Evolutionary conservation across 139 green algal species (phyloP).

Genomic region (Auxenochlorella protothecoides): DNA sequence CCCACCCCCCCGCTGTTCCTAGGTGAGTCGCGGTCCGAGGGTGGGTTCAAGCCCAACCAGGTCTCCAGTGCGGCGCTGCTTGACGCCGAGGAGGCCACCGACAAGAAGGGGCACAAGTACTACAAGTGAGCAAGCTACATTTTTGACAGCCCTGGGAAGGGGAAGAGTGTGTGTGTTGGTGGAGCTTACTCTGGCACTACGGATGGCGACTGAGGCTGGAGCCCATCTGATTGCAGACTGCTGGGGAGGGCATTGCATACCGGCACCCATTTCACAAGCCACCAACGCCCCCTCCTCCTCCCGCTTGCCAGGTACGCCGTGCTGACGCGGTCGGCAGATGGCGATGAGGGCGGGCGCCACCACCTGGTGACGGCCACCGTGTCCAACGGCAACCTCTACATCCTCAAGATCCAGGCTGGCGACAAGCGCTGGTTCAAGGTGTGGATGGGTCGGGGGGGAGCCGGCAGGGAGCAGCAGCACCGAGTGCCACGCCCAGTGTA

Average conservation of each 20-base stretch:
- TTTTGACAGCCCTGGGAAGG: too few species aligned
- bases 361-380: conserved; percentile 87
- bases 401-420: conserved; percentile 57
- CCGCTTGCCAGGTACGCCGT: conserved; percentile 46
- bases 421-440: conserved; percentile 79
- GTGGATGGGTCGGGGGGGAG: not conserved
- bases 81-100: conserved; percentile 55
- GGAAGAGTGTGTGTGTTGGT: too few species aligned
- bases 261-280: too few species aligned
- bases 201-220: too few species aligned
- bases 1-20: not conserved
- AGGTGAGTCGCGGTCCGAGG: conserved; percentile 82
- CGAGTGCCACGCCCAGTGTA: not conserved
- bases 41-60: conserved; percentile 81
- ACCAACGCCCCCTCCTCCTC: too few species aligned
- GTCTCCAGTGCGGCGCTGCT: conserved; percentile 76
- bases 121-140: conserved; percentile 55
- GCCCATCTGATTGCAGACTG: too few species aligned
- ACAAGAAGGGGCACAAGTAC: conserved; percentile 94
- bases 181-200: too few species aligned
- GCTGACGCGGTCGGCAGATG: conserved; percentile 77
- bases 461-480: not conserved
- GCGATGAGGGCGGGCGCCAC: conserved; percentile 94
- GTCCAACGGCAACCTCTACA: conserved; percentile 68
- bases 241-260: too few species aligned